A percentile compares a stretch with the other conserved stretches of the same genome.
Evolutionary conservation across 192 early-diverging fungal species (phyloP).

Genomic region (Jimgerdemannia flammicorona): DNA sequence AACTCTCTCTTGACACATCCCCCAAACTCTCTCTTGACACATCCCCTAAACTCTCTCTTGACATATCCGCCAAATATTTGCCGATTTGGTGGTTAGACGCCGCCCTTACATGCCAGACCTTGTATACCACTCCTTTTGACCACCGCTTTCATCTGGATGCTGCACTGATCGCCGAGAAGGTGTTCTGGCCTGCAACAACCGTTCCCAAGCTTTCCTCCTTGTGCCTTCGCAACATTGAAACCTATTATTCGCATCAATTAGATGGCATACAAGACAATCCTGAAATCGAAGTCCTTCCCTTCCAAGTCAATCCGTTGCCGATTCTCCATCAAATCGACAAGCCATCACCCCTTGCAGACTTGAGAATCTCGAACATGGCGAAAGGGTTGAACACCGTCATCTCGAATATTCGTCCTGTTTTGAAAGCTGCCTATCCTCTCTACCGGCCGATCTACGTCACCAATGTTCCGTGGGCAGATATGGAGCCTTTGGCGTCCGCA

Average conservation of each 20-base stretch:
- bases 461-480: background rate
- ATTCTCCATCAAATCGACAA: background rate
- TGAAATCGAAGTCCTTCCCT: background rate
- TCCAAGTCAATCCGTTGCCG: background rate
- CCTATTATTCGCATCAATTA: background rate
- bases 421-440: background rate
- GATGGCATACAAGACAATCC: background rate
- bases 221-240: background rate
- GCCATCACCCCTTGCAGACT: background rate
- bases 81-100: background rate
- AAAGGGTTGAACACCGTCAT: background rate
- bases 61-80: background rate
- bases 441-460: background rate
- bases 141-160: background rate
- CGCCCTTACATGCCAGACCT: background rate
- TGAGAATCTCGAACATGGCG: background rate
- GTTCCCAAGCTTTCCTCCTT: background rate
- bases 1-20: background rate
- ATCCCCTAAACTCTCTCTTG: background rate
- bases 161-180: background rate
- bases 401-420: background rate
- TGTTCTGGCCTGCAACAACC: background rate
- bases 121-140: background rate
- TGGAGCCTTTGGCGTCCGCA: background rate
- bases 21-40: background rate